phyloP scores from a whole-genome alignment of 257 asterid species.

The Solanum arcanum region DNA sequence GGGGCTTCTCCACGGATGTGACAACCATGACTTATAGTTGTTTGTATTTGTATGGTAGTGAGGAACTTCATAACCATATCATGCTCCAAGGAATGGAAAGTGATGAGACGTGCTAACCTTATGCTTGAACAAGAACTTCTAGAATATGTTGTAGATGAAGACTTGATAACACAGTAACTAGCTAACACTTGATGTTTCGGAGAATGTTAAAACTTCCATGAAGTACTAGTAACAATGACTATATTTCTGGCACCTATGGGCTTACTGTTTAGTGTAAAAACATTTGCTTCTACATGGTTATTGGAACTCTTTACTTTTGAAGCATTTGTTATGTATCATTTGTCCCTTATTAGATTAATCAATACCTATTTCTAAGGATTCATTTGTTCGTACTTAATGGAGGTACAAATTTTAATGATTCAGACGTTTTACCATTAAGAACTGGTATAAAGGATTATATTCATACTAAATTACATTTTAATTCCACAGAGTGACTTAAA shows the following conservation, averaged over 20 bases:
- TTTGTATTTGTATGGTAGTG: constrained; percentile 45
- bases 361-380: too few relatives aligned
- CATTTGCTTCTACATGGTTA: background rate
- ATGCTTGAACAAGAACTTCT: constrained; percentile 69
- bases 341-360: too few relatives aligned
- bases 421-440: background rate
- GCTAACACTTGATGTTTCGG: background rate
- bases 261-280: background rate
- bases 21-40: constrained; percentile 23
- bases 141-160: constrained; percentile 65
- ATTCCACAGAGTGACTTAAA: too few relatives aligned
- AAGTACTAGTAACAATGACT: background rate
- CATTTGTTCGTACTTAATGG: background rate
- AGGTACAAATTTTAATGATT: too few relatives aligned
- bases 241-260: background rate
- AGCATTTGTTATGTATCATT: background rate
- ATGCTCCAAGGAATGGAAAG: constrained; percentile 78
- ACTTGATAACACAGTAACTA: constrained; percentile 36
- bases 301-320: background rate
- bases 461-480: too few relatives aligned
- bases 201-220: background rate
- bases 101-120: constrained; percentile 59
- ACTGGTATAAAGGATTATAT: too few relatives aligned
- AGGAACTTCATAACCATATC: constrained; percentile 58
- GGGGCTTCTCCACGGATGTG: too few relatives aligned